Base-by-base conservation (phyloP, 2,329 filamentous ascomycete genomes). In the Fusarium sp. region DNA sequence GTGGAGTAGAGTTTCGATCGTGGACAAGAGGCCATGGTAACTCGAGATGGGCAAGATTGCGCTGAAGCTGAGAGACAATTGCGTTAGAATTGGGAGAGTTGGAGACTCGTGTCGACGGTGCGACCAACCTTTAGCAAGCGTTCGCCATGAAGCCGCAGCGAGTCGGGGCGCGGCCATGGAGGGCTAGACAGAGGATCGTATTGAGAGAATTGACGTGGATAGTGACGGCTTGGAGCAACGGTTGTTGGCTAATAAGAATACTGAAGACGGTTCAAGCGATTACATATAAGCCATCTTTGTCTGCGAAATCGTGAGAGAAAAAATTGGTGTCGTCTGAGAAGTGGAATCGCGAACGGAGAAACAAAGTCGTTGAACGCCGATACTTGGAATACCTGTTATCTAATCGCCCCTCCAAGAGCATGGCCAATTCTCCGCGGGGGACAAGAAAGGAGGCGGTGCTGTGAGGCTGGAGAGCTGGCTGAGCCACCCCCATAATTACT, bases 331-430 rank as follows among this genome's bases (percentile, higher is more conserved):
- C 29, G 55, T 57, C 32, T 45, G 53, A 59, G 61, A 65, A 54
- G 61, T 65, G 61, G 62, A 49, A 66, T 66, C 63, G 63, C 56
- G 55, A 63, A 66, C 55, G 63, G 60, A 66, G 63, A 66, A 63
- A 66, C 48, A 66, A 66, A 65, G 54, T 65, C 63, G 63, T 66
- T 66, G 63, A 63, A 53, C 49, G 41, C 59, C 61, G 61, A 53
- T 70, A 61, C 59, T 43, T 37, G n/a, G 15, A 17, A 19, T 60
- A 60, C 55, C 54, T 54, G 67, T 70, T 69, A 70, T 70, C 67
- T 70, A 64, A 69, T 66, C 56, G 67, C 57, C 67, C 65, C 66
- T 68, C 67, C 56, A 65, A 25, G 66, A 63, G 36, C 53, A 53
- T 52, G 32, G 23, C 48, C 56, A 59, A 59, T 54, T 59, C 23